phyloP scores from a whole-genome alignment of 2,329 filamentous ascomycete species.

The Pestalotiopsis sp. region DNA sequence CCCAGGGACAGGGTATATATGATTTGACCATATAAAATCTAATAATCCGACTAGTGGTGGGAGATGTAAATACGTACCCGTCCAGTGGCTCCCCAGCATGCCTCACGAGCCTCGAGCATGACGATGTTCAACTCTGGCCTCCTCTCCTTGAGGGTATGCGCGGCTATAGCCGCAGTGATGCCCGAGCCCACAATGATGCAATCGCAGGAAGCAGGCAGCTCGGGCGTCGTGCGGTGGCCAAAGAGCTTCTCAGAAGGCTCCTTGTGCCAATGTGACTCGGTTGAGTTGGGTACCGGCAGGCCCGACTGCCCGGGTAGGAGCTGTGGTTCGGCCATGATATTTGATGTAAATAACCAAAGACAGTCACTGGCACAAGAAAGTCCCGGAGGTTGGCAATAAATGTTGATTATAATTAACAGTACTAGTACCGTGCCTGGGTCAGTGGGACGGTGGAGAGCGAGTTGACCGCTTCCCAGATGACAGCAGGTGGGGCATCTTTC shows the following conservation, averaged over 20 bases:
- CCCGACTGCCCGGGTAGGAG: conserved; percentile 42
- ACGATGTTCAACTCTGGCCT: conserved; percentile 58
- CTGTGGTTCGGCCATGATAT: conserved; percentile 9
- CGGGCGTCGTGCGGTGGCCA: conserved; percentile 68
- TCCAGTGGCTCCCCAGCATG: conserved; percentile 84
- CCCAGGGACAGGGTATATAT: not conserved
- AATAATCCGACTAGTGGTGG: not conserved
- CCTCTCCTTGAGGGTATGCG: conserved; percentile 59
- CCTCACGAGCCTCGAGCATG: conserved; percentile 78
- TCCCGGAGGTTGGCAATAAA: not conserved
- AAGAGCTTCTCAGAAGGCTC: conserved; percentile 66
- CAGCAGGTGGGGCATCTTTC: conserved; percentile 2
- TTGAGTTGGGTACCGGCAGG: conserved; percentile 64
- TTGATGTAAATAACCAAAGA: not conserved
- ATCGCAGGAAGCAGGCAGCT: conserved; percentile 66
- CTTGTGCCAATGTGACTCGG: conserved; percentile 74
- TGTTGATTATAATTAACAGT: not conserved
- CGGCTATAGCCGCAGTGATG: conserved; percentile 75
- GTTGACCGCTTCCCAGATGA: conserved; percentile 7
- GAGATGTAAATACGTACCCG: conserved; percentile 53
- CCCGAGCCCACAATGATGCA: conserved; percentile 76
- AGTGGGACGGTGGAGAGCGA: not conserved
- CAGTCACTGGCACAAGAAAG: not conserved
- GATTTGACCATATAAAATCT: not conserved
- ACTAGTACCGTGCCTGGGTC: not conserved